A percentile compares a stretch with the other conserved stretches of the same genome.
Conservation (phyloP, 73 alveolate species). For the Paramecium octaurelia region DNA sequence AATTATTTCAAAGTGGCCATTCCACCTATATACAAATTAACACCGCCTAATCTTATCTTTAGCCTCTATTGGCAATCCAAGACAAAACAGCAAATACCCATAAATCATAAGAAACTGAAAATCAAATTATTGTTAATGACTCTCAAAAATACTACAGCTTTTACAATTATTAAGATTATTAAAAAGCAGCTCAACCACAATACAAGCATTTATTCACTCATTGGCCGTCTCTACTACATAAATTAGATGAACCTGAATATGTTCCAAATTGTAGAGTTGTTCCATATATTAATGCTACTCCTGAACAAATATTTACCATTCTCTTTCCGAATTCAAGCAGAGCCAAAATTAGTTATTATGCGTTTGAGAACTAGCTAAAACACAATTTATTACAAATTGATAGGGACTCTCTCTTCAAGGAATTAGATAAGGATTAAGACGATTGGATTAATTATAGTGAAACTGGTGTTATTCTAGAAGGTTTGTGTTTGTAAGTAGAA, state of each 20-base stretch:
- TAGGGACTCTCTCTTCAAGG: not conserved
- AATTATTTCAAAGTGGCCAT: slow-evolving; percentile 12
- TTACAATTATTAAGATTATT: slow-evolving; percentile 25
- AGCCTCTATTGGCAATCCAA: not conserved
- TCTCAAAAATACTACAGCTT: not conserved
- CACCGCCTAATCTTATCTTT: not conserved
- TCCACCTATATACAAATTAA: not conserved
- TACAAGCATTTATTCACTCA: slow-evolving; percentile 32
- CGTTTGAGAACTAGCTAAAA: not conserved
- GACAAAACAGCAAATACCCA: not conserved
- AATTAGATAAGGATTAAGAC: slow-evolving; percentile 34
- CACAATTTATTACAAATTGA: not conserved
- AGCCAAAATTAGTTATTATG: slow-evolving; percentile 1
- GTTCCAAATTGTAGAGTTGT: not conserved
- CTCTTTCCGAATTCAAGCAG: slow-evolving; percentile 13
- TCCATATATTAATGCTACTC: not conserved
- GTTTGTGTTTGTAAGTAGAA: not conserved
- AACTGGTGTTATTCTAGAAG: slow-evolving; percentile 28
- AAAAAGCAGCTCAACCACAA: not conserved
- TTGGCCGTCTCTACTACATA: slow-evolving; percentile 35
- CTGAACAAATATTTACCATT: not conserved
- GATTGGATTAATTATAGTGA: slow-evolving; percentile 53
- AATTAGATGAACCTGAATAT: not conserved
- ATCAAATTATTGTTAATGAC: not conserved
- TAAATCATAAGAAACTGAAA: not conserved